Conservation (phyloP, 768 basidiomycete genomes). For the Lactarius hengduanensis region DNA sequence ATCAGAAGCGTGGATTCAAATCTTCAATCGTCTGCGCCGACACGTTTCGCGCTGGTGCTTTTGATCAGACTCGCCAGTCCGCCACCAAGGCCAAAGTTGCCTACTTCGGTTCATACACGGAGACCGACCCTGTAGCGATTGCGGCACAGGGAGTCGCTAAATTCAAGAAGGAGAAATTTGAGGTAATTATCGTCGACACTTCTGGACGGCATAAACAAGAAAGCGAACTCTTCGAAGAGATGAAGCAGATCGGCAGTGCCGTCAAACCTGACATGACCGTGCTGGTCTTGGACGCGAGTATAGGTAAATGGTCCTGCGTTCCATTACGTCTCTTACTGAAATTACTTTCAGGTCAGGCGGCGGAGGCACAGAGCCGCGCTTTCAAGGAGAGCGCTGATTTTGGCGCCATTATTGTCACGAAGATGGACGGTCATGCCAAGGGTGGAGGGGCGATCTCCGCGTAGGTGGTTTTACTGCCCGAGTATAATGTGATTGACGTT, state of each 20-base stretch:
- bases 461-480: conserved; percentile 50
- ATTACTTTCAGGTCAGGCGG: conserved; percentile 72
- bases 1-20: conserved; percentile 95
- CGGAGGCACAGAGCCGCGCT: conserved; percentile 91
- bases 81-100: conserved; percentile 98
- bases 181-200: conserved; percentile 98
- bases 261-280: conserved; percentile 97
- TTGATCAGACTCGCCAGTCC: conserved; percentile 98
- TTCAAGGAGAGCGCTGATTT: conserved; percentile 99
- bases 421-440: conserved; percentile 99
- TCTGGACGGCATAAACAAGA: conserved; percentile 98
- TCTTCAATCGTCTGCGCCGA: conserved; percentile 98
- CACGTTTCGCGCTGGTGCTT: conserved; percentile 98
- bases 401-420: conserved; percentile 98
- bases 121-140: conserved; percentile 95
- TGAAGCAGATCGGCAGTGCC: conserved; percentile 93
- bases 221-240: conserved; percentile 93
- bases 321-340: neutral
- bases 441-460: conserved; percentile 99
- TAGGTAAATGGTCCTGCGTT: conserved; percentile 50
- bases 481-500: conserved; percentile 5
- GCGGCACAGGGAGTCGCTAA: conserved; percentile 93
- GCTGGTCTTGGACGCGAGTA: conserved; percentile 93
- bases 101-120: conserved; percentile 98
- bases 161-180: conserved; percentile 98